Evolutionary conservation across 1,284 basidiomycete species (phyloP), one percentile per base, ranked within the genome.

Genomic region (Austropuccinia psidii): DNA sequence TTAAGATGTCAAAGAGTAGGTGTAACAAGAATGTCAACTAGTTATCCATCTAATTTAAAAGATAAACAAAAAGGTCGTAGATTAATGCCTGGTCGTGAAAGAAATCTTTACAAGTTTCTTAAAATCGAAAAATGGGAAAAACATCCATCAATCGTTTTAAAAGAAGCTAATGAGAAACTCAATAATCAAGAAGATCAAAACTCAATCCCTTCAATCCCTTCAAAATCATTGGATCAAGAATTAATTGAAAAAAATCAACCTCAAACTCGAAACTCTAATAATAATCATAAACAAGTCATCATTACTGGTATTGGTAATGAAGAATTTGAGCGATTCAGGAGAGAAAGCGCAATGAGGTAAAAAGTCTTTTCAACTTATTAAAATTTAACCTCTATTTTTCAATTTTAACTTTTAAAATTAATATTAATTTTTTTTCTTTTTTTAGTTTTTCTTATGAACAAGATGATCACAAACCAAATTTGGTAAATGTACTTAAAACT

Each of bases 1-100:
- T 83, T 98, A 54, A 86, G 92, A 64, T 98, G 94, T 80, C 91
- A 94, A 79, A 85, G 91, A 66, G 89, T 88, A 1, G 95, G 95
- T 11, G 89, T 89, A 9, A 98, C 95, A 0, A 89, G 88, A 4
- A 80, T 97, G 60, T 93, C 93, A 0, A 82, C 96, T 19, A 55
- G 35, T 33, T 64, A 62, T 64, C 49, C 49, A 3, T 64, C 45
- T 13, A 35, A 29, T 27, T 19, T 49, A 60, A 64, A 54, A 54
- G 60, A 62, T n/a, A 73, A 73, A 21, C 47, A 64, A 13, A 62
- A 54, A 29, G 39, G 43, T 11, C 43, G 60, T 39, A 45, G 49
- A 54, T 29, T 60, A 19, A 13, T 73, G 33, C 70, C 70, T 39
- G 70, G 70, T 41, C 70, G 50, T 33, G 58, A 73, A 24, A 49